phyloP scores from a whole-genome alignment of 176 grass and related monocot species.

The Oryza nivara region DNA sequence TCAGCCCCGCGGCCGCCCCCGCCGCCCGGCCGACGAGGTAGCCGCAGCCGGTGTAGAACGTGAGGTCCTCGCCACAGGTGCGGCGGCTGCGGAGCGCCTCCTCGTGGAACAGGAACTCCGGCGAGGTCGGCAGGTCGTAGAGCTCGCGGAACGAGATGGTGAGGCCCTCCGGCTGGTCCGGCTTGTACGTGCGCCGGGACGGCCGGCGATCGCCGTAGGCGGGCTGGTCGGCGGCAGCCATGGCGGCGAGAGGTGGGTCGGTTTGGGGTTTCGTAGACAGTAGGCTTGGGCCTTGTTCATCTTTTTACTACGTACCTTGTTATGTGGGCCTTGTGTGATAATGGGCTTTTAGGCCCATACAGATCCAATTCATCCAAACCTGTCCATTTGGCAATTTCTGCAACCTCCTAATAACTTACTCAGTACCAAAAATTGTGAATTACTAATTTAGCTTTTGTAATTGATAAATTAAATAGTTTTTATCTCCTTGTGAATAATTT shows the following conservation, averaged over 20 bases:
- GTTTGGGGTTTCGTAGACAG: constrained; percentile 5
- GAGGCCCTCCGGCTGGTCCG: constrained; percentile 52
- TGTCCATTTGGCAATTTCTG: background rate
- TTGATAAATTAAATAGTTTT: background rate
- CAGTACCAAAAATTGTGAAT: too few species aligned
- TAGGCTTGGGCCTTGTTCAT: background rate
- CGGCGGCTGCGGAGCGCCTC: constrained; percentile 41
- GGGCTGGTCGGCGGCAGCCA: constrained; percentile 17
- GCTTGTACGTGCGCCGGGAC: constrained; percentile 46
- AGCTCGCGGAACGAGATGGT: constrained; percentile 40
- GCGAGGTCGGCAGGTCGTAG: constrained; percentile 80
- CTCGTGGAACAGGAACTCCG: constrained; percentile 73
- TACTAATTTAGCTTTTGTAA: background rate
- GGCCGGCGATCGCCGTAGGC: background rate
- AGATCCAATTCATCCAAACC: background rate
- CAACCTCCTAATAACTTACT: background rate
- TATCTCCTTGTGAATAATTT: background rate
- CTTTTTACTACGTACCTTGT: background rate
- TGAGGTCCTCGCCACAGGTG: constrained; percentile 63
- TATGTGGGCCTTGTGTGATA: background rate
- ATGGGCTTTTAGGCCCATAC: background rate
- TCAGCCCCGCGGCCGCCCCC: constrained; percentile 50
- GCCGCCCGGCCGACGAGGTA: constrained; percentile 49
- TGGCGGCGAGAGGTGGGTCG: constrained; percentile 19
- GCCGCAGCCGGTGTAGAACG: constrained; percentile 49